Evolutionary conservation across 768 basidiomycete genomes (phyloP).

Genomic region (Naematelia encephala): DNA sequence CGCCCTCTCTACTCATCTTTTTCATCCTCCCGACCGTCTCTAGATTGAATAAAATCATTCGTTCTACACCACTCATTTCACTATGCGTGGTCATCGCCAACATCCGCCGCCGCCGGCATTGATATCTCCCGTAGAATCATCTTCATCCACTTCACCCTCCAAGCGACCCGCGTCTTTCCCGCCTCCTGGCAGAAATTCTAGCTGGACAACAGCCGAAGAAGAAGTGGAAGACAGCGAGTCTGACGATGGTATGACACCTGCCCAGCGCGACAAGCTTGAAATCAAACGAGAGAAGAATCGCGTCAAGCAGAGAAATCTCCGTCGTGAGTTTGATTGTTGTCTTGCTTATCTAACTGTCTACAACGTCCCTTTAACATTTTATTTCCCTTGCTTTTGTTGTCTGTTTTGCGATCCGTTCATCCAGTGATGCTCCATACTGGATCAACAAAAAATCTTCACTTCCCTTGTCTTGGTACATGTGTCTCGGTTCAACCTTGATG

Average conservation of each 20-base stretch:
- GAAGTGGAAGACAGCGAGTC: neutral
- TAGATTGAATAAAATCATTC: no score
- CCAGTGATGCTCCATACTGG: no score
- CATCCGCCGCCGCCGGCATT: neutral
- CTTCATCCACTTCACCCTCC: neutral
- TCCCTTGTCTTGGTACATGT: neutral
- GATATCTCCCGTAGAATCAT: neutral
- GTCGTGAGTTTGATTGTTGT: conserved; percentile 19
- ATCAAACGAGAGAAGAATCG: conserved; percentile 35
- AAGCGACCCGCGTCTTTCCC: neutral
- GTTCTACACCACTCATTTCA: neutral
- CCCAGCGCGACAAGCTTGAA: conserved; percentile 21
- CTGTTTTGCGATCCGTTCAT: no score
- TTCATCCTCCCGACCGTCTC: neutral
- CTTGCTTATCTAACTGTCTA: no score
- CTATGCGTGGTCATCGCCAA: neutral
- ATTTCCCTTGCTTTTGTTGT: no score
- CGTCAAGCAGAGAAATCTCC: conserved; percentile 37
- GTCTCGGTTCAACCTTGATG: neutral
- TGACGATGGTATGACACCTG: neutral
- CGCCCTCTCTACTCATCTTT: no score
- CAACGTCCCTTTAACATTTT: no score
- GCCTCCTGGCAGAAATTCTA: neutral
- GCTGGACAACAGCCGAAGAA: neutral
- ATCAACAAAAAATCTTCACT: no score